phyloP scores from a whole-genome alignment of 2,329 filamentous ascomycete genomes.

The Epicoccum nigrum region DNA sequence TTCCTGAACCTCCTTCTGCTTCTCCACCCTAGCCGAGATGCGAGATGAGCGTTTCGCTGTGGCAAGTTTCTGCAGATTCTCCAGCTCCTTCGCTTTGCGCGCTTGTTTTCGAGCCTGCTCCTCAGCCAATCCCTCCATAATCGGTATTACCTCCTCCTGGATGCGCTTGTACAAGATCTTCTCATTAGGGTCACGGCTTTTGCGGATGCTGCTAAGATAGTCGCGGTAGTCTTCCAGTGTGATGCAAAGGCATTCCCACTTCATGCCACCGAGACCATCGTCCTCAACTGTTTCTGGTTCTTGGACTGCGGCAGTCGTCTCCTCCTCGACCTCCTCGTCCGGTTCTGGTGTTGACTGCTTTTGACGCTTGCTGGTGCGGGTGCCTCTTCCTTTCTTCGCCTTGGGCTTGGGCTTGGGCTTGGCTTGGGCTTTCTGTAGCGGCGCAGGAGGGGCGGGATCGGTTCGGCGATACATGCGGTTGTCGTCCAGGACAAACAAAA shows the following conservation, averaged over 20 bases:
- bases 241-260: conserved; percentile 90
- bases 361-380: conserved; percentile 74
- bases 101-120: conserved; percentile 71
- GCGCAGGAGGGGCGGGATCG: conserved; percentile 69
- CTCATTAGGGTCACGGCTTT: conserved; percentile 83
- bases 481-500: conserved; percentile 91
- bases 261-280: conserved; percentile 74
- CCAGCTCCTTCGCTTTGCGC: conserved; percentile 79
- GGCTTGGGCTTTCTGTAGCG: conserved; percentile 59
- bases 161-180: conserved; percentile 76
- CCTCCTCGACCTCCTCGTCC: conserved; percentile 51
- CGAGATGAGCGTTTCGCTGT: conserved; percentile 92
- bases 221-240: conserved; percentile 76
- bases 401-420: conserved; percentile 58
- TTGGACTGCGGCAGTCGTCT: conserved; percentile 38
- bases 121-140: conserved; percentile 78
- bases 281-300: conserved; percentile 50
- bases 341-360: conserved; percentile 59
- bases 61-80: conserved; percentile 85
- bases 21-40: conserved; percentile 80
- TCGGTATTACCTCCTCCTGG: conserved; percentile 78
- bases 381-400: conserved; percentile 62
- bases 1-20: conserved; percentile 75
- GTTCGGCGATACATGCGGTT: conserved; percentile 89
- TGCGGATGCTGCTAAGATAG: conserved; percentile 74